Evolutionary conservation across 176 grass and related monocot species (phyloP).

Genomic region (Secale cereale): DNA sequence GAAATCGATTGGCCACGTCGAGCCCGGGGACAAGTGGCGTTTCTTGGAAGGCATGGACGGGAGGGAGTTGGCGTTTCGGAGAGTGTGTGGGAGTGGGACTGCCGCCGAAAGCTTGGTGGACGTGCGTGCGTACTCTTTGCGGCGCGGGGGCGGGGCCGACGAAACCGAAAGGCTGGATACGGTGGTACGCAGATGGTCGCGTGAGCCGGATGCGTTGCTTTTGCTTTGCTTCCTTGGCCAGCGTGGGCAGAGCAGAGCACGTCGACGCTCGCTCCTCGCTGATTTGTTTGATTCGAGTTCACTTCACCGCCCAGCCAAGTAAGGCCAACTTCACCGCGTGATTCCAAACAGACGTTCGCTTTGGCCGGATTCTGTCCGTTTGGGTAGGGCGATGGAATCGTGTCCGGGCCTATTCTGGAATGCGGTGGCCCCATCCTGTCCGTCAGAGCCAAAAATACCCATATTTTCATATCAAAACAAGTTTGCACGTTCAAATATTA

Average conservation of each 20-base stretch:
- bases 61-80: no score
- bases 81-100: no score
- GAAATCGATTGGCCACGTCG: neutral
- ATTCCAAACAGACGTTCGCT: no score
- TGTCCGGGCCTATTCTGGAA: no score
- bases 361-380: no score
- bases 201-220: constrained; percentile 18
- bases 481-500: no score
- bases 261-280: neutral
- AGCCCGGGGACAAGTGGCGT: neutral
- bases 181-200: neutral
- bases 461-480: no score
- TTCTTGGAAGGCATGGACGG: neutral
- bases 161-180: neutral
- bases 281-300: constrained; percentile 18
- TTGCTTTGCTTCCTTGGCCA: constrained; percentile 14
- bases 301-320: neutral
- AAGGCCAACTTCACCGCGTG: no score
- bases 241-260: constrained; percentile 11
- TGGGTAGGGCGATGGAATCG: no score
- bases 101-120: neutral
- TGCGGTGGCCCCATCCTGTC: no score
- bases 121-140: constrained; percentile 18
- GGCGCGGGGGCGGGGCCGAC: constrained; percentile 11
- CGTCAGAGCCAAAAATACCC: no score